Percentiles rank a stretch among this genome's conserved stretches.
Conservation (phyloP, 441 rosid species). For the Iberis amara region DNA sequence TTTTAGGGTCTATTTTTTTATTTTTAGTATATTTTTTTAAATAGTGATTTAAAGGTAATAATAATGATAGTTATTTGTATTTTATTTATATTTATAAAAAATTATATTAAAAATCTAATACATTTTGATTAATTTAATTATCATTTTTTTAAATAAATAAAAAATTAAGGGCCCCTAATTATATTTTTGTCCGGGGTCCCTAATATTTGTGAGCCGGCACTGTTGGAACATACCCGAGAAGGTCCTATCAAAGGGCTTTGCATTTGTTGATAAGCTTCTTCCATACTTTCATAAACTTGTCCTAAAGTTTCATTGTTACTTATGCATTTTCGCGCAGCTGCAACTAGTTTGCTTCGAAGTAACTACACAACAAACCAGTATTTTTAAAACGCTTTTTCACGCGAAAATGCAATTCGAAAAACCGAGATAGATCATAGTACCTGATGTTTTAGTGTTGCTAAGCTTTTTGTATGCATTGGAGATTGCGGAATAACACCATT, state of each 20-base stretch:
- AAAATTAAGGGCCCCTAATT: too few relatives aligned
- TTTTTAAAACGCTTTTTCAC: conserved; percentile 2
- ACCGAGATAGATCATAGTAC: conserved; percentile 23
- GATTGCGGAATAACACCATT: conserved; percentile 74
- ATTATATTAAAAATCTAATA: too few relatives aligned
- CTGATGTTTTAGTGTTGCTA: conserved; percentile 61
- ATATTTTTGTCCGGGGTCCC: too few relatives aligned
- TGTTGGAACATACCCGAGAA: conserved; percentile 45
- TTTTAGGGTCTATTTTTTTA: too few relatives aligned
- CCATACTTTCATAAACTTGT: conserved; percentile 57
- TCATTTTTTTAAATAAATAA: too few relatives aligned
- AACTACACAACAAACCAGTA: conserved; percentile 31
- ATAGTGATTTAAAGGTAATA: too few relatives aligned
- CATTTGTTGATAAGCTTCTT: conserved; percentile 59
- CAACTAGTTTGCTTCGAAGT: conserved; percentile 48
- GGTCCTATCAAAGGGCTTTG: conserved; percentile 52
- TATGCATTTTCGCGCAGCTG: conserved; percentile 50
- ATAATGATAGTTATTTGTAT: too few relatives aligned
- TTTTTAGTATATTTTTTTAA: too few relatives aligned
- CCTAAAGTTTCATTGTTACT: conserved; percentile 43
- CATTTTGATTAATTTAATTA: too few relatives aligned
- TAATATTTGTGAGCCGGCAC: too few relatives aligned
- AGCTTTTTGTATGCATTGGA: conserved; percentile 69
- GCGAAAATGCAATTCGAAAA: conserved; percentile 1
- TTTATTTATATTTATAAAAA: too few relatives aligned